Base-by-base conservation (phyloP, 2,329 filamentous ascomycete species). In the Nothophaeocryptopus gaeumannii region DNA sequence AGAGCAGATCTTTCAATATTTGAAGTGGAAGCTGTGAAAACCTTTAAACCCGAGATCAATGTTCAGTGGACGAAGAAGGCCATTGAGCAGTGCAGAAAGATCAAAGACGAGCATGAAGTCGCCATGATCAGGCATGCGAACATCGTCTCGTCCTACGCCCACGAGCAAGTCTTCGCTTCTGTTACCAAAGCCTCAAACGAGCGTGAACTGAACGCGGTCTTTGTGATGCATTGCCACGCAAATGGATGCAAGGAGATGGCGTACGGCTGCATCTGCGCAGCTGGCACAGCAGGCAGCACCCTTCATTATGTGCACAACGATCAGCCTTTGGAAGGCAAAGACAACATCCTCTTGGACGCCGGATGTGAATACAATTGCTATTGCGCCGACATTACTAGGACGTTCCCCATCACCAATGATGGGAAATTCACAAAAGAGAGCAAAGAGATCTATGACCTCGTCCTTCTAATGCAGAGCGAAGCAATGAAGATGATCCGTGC, bases 221-320 rank as follows among this genome's bases (percentile, higher is more conserved):
- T 96, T 67, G 70, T 95, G 9, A 83, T 88, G 65, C 78, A 79
- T 29, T 95, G 88, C 67, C 81, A 93, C 52, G 79, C 84, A 44
- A 78, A 85, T 53, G 88, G 87, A 16, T 86, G 86, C 45, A 85
- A 84, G 65, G 83, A 93, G 61, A 89, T 95, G 75, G 85, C 92
- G 1, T 97, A 97, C 70, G 82, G 87, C 58, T 85, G 86, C 53
- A 96, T 97, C 63, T 83, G 93, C 13, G 92, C 89, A 0, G 81
- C 82, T 31, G 92, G 92, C 9, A 79, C 83, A 5, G 85, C 88
- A 12, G 91, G 87, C 0, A 88, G 90, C 5, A 93, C 89, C 1
- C 78, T 96, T 31, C 92, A 96, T 72, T 96, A 96, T 62, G 82
- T 89, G 16, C 81, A 85, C 64, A 95, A 95, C 67, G 77, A 90